A percentile compares a stretch with the other conserved stretches of the same genome.
Conservation (phyloP, 768 basidiomycete species). For the Phlebiopsis flavidoalba region DNA sequence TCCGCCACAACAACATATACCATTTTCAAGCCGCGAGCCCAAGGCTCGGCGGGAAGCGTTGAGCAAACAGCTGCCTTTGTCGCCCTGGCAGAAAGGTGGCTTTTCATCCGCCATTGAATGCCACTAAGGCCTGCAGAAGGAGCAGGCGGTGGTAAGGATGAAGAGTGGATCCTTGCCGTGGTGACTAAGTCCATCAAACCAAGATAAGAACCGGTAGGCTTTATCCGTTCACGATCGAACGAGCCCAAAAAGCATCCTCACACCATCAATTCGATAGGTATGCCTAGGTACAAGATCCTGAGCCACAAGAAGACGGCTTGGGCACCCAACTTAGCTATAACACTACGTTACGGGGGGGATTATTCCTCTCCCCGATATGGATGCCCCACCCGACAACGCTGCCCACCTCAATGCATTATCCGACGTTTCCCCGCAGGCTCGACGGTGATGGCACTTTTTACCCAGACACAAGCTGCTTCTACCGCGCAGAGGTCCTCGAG, state of each 20-base stretch:
- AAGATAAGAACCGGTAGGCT: conserved; percentile 65
- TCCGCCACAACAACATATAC: conserved; percentile 41
- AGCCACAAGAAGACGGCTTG: conserved; percentile 71
- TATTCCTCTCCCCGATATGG: conserved; percentile 77
- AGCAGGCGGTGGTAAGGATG: conserved; percentile 38
- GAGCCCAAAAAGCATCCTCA: not conserved
- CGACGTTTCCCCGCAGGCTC: conserved; percentile 66
- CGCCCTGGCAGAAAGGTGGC: conserved; percentile 76
- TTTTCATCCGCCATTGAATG: conserved; percentile 57
- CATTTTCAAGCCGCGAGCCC: conserved; percentile 61
- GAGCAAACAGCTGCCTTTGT: conserved; percentile 57
- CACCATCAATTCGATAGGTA: conserved; percentile 41
- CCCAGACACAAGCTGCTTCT: conserved; percentile 89
- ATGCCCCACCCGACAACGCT: conserved; percentile 48
- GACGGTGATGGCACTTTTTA: conserved; percentile 86
- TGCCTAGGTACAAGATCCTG: conserved; percentile 82
- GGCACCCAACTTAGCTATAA: conserved; percentile 40
- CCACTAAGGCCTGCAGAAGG: conserved; percentile 53
- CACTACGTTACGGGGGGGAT: conserved; percentile 62
- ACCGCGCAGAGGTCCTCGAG: conserved; percentile 79
- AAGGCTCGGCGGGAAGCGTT: conserved; percentile 63
- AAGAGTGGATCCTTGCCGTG: conserved; percentile 77
- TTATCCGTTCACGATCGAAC: not conserved
- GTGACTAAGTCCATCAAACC: conserved; percentile 64
- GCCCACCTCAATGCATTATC: conserved; percentile 67